Evolutionary conservation across 169 alveolate genomes (phyloP).

Genomic region (Eimeria necatrix): DNA sequence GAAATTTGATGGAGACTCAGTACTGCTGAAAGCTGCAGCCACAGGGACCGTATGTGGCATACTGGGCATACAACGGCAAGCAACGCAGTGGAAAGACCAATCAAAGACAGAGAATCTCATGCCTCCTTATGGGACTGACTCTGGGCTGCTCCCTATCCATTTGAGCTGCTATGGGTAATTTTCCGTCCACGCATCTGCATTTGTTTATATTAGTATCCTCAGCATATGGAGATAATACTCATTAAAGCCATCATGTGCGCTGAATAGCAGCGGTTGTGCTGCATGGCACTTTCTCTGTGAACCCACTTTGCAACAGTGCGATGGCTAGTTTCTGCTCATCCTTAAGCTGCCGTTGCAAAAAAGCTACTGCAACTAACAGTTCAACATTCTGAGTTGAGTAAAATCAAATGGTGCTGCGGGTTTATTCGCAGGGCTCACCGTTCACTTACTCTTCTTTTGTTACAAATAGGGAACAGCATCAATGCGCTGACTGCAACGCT

Average conservation of each 20-base stretch:
- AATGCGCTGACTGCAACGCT: slow-evolving; percentile 26
- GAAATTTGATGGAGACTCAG: slow-evolving; percentile 10
- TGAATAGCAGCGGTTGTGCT: not conserved
- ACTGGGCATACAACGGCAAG: slow-evolving; percentile 37
- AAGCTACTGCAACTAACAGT: too few species aligned
- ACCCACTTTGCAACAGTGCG: too few species aligned
- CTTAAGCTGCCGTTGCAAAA: too few species aligned
- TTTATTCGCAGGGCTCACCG: slow-evolving; percentile 17
- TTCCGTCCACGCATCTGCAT: too few species aligned
- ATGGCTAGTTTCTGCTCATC: too few species aligned
- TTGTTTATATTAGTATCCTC: too few species aligned
- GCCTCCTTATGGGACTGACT: not conserved
- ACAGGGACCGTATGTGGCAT: slow-evolving; percentile 62
- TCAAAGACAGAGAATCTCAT: slow-evolving; percentile 2
- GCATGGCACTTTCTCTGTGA: too few species aligned
- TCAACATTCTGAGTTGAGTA: too few species aligned
- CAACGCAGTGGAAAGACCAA: not conserved
- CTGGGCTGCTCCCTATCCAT: slow-evolving; percentile 38
- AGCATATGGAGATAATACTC: not conserved
- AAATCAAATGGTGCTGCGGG: too few species aligned
- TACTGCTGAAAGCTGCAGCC: slow-evolving; percentile 44
- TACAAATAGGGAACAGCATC: slow-evolving; percentile 31
- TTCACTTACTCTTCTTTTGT: slow-evolving; percentile 34
- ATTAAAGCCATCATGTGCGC: not conserved
- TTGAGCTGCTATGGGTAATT: slow-evolving; percentile 59